Percentiles rank a stretch among this genome's conserved stretches.
Evolutionary conservation across 495 filamentous ascomycete species (phyloP).

Genomic region (Neurospora tetraspora): DNA sequence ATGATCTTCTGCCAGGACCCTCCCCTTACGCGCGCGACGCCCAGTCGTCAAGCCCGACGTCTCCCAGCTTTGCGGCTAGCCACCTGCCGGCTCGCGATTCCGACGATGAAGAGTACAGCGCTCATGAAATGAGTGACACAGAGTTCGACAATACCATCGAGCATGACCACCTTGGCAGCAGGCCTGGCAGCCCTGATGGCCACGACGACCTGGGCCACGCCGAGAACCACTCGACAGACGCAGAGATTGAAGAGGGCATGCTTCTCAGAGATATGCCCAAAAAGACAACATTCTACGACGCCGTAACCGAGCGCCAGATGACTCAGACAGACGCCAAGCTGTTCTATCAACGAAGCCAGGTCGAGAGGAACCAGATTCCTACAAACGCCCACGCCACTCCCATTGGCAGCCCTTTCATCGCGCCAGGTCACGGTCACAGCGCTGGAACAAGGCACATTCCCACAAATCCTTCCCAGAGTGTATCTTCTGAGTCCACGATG

Average conservation of each 20-base stretch:
- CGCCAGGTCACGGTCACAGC: slow-evolving; percentile 22
- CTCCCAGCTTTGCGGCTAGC: slow-evolving; percentile 15
- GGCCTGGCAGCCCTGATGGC: neutral
- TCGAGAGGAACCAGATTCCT: slow-evolving; percentile 42
- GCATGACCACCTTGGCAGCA: slow-evolving; percentile 2
- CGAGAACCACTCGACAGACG: slow-evolving; percentile 2
- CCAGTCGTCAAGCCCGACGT: slow-evolving; percentile 19
- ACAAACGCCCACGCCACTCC: slow-evolving; percentile 36
- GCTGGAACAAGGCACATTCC: slow-evolving; percentile 12
- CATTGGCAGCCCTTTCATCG: slow-evolving; percentile 41
- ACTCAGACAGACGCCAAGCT: slow-evolving; percentile 86
- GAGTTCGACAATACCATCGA: slow-evolving; percentile 16
- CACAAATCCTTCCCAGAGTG: slow-evolving; percentile 10
- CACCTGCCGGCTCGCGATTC: slow-evolving; percentile 18
- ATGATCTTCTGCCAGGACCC: slow-evolving; percentile 4
- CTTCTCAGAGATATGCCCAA: slow-evolving; percentile 65
- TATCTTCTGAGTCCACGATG: slow-evolving; percentile 7
- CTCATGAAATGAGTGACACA: slow-evolving; percentile 17
- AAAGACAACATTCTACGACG: slow-evolving; percentile 76
- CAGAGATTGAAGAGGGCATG: slow-evolving; percentile 42
- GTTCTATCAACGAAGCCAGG: slow-evolving; percentile 85
- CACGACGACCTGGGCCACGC: neutral
- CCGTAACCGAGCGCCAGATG: slow-evolving; percentile 81
- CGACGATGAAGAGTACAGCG: slow-evolving; percentile 22
- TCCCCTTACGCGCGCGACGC: slow-evolving; percentile 11